These are phyloP conservation scores for Phyllosticta citribraziliensis DNA, from an alignment of 2,329 filamentous ascomycete genomes.

Conservation along the genomic window DNA sequence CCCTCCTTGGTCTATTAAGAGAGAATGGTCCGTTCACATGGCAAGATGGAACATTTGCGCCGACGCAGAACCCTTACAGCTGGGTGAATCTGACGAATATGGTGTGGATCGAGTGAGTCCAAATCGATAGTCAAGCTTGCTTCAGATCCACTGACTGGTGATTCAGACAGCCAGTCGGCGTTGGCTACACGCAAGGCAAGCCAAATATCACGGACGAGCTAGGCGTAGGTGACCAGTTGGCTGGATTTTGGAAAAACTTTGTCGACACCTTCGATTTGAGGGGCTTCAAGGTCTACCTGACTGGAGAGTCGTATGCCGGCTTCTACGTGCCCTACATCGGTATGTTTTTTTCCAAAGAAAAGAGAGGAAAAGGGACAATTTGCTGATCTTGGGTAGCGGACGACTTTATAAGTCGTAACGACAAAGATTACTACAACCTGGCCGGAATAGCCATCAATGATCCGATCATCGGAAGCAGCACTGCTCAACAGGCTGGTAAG, in stretches of 20 bases:
- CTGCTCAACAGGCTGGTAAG: slow-evolving; percentile 27
- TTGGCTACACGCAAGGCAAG: slow-evolving; percentile 33
- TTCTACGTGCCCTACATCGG: slow-evolving; percentile 6
- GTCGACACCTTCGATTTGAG: slow-evolving; percentile 44
- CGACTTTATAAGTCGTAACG: slow-evolving; percentile 40
- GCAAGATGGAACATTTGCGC: slow-evolving; percentile 57
- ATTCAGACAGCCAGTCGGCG: slow-evolving; percentile 35
- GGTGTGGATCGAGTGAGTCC: slow-evolving; percentile 31
- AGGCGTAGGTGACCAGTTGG: slow-evolving; percentile 37
- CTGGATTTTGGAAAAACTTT: slow-evolving; percentile 46
- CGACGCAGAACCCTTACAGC: slow-evolving; percentile 57
- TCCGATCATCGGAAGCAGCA: slow-evolving; percentile 34
- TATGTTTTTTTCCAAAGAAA: background rate
- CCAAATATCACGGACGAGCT: slow-evolving; percentile 39
- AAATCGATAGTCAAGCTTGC: too few species aligned
- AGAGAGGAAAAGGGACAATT: too few species aligned
- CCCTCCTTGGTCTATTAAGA: slow-evolving; percentile 59
- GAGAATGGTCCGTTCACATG: slow-evolving; percentile 58
- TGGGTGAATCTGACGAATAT: slow-evolving; percentile 46
- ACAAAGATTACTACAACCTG: slow-evolving; percentile 43
- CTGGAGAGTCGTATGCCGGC: slow-evolving; percentile 46
- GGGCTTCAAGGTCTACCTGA: slow-evolving; percentile 44
- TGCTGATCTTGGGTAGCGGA: background rate
- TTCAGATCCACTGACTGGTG: slow-evolving; percentile 11
- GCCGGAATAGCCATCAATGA: slow-evolving; percentile 42